Evolutionary conservation across 2,329 filamentous ascomycete species (phyloP).

Genomic region (Dactylellina haptotyla): DNA sequence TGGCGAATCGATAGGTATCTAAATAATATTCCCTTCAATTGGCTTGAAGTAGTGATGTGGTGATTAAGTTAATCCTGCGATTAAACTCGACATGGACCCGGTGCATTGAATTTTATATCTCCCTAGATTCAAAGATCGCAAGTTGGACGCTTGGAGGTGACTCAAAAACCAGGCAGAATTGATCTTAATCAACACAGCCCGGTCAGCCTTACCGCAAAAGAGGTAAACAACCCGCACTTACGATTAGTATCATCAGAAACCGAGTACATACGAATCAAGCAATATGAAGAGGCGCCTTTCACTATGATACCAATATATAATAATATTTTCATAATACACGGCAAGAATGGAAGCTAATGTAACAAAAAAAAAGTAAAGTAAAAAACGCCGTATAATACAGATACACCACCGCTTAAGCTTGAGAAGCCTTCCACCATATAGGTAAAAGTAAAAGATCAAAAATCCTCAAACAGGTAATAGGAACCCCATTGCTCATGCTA

Average conservation of each 20-base stretch:
- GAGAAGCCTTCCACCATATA: not conserved
- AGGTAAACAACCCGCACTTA: no score
- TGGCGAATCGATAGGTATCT: no score
- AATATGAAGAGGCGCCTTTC: not conserved
- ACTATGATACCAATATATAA: not conserved
- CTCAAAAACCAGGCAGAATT: constrained; percentile 5
- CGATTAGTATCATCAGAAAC: no score
- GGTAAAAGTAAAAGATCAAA: not conserved
- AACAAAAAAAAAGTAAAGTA: no score
- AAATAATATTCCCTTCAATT: no score
- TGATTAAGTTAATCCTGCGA: no score
- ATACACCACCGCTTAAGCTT: not conserved
- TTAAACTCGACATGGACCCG: no score
- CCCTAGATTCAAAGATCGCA: no score
- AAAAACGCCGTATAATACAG: constrained; percentile 17
- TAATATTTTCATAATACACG: constrained; percentile 22
- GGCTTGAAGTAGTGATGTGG: no score
- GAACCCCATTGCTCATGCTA: constrained; percentile 32
- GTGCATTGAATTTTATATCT: no score
- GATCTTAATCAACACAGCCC: constrained; percentile 3
- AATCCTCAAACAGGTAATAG: not conserved
- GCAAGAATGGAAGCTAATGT: constrained; percentile 21
- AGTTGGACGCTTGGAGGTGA: no score
- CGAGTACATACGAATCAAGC: not conserved
- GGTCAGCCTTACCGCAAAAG: constrained; percentile 5